Evolutionary conservation across 768 basidiomycete species (phyloP).

Genomic region (Lactarius akahatsu): DNA sequence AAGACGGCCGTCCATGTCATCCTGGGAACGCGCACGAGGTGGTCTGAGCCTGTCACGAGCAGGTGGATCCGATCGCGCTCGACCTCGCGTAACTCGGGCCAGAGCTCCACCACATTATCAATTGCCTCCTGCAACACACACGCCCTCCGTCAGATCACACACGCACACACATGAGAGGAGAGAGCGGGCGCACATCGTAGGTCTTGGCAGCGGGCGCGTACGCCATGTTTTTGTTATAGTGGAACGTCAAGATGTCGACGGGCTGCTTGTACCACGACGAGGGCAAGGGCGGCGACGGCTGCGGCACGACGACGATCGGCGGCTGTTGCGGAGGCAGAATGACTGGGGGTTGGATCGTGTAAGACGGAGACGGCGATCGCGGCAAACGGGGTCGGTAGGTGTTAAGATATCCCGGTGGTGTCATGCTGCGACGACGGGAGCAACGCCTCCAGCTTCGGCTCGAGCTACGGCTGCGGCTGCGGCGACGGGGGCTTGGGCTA

Average conservation of each 20-base stretch:
- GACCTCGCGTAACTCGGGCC: conserved; percentile 17
- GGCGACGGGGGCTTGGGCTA: not conserved
- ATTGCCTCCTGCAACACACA: conserved; percentile 22
- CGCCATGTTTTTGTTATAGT: conserved; percentile 23
- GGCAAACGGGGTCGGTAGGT: too few relatives aligned
- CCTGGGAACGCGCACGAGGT: conserved; percentile 23
- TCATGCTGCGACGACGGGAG: not conserved
- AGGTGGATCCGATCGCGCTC: conserved; percentile 17
- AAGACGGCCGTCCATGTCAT: conserved; percentile 23
- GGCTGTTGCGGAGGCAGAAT: not conserved
- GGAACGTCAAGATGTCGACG: conserved; percentile 26
- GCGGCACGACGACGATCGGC: not conserved
- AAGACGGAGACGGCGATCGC: not conserved
- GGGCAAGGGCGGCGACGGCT: not conserved
- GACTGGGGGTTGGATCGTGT: not conserved
- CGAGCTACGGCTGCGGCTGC: not conserved
- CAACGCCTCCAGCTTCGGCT: not conserved
- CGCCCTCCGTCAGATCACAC: not conserved
- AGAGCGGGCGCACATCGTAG: conserved; percentile 16
- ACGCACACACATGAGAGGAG: not conserved
- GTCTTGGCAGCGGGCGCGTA: conserved; percentile 25
- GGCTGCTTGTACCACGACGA: conserved; percentile 1
- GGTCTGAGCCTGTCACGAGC: conserved; percentile 17
- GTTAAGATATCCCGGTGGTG: not conserved
- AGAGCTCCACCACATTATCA: conserved; percentile 15